Percentiles rank a stretch among this genome's conserved stretches.
Evolutionary conservation across 257 asterid species (phyloP).

Genomic region (Penstemon eatonii): DNA sequence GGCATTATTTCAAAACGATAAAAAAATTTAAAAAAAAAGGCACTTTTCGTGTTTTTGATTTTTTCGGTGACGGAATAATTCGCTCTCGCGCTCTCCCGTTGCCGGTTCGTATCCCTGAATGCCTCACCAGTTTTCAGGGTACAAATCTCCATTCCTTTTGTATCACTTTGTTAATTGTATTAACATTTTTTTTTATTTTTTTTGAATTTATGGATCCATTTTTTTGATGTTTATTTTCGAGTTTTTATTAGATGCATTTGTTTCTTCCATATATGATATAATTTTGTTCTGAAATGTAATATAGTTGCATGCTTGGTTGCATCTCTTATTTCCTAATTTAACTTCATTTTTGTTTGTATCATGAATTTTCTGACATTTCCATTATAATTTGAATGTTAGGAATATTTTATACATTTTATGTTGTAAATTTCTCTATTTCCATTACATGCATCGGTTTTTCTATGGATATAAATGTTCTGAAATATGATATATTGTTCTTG

Average conservation of each 20-base stretch:
- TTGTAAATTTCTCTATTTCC: neutral
- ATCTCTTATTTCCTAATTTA: neutral
- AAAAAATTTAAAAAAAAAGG: constrained; percentile 24
- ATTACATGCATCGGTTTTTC: constrained; percentile 3
- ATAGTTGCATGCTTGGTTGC: neutral
- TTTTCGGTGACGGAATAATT: constrained; percentile 78
- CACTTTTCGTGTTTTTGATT: constrained; percentile 42
- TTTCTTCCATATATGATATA: neutral
- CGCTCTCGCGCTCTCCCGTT: constrained; percentile 89
- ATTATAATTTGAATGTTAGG: no score
- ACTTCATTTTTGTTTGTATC: neutral
- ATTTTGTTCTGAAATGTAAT: neutral
- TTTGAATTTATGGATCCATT: neutral
- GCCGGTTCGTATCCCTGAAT: constrained; percentile 89
- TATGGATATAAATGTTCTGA: neutral
- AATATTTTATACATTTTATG: no score
- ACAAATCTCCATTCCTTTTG: neutral
- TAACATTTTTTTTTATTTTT: neutral
- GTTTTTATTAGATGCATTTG: neutral
- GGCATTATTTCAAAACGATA: constrained; percentile 22
- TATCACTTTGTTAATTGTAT: neutral
- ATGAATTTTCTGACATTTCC: neutral
- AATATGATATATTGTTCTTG: neutral
- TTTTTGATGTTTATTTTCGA: neutral
- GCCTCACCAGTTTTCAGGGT: constrained; percentile 99